A percentile compares a stretch with the other conserved stretches of the same genome.
These are phyloP conservation scores for Linnemannia exigua DNA, from an alignment of 192 early-diverging fungal species.

Conservation along the genomic window DNA sequence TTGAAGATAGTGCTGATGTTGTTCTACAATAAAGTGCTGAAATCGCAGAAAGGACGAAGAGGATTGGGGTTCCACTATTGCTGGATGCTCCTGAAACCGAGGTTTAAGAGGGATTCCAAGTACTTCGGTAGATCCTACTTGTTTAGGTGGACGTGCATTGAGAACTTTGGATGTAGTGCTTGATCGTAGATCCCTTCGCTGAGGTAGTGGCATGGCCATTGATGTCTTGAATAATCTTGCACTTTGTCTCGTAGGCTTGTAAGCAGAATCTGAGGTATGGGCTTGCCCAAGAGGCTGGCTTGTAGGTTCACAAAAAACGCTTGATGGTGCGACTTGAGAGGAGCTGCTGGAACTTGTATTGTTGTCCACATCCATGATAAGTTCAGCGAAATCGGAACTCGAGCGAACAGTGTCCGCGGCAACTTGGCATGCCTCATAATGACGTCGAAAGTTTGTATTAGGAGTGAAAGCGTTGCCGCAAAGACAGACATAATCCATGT, in stretches of 20 bases:
- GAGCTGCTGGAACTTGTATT: not conserved
- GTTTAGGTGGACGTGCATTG: no score
- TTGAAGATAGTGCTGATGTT: not conserved
- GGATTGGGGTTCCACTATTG: not conserved
- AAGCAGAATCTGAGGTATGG: no score
- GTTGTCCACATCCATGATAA: not conserved
- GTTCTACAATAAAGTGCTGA: not conserved
- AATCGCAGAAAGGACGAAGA: not conserved
- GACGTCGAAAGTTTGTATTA: not conserved
- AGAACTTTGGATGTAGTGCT: no score
- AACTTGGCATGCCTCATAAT: not conserved
- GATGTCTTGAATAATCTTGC: no score
- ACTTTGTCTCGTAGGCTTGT: no score
- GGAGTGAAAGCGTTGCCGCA: not conserved
- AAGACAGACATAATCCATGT: not conserved
- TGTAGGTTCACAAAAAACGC: no score
- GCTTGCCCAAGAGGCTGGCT: no score
- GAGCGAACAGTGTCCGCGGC: not conserved
- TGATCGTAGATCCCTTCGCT: no score
- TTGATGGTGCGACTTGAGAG: no score
- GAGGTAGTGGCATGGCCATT: no score
- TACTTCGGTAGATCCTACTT: not conserved
- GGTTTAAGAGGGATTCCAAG: not conserved
- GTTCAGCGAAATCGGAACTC: not conserved
- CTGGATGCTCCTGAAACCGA: not conserved